Base-by-base conservation (phyloP, 176 grass and related monocot genomes). In the Saccharum spontaneum region DNA sequence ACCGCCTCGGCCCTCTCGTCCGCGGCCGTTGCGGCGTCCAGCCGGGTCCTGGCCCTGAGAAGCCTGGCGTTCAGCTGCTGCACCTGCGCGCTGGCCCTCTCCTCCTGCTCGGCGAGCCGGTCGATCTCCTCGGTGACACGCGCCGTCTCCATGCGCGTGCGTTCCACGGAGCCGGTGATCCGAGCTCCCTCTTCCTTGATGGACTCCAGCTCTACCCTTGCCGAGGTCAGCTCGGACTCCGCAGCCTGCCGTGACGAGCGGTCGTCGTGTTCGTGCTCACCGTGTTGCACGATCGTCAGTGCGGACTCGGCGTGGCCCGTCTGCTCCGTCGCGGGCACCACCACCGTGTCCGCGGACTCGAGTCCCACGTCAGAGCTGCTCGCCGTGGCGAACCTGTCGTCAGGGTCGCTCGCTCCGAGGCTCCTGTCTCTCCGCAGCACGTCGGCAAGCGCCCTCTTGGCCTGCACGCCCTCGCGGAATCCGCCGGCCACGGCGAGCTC, bases 1-100 rank as follows among this genome's bases (percentile, higher is more conserved):
- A 41, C 33, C 24, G 82, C 90, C 79, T 68, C 83, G 31, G 88
- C 83, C 66, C 72, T 76, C 24, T 92, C 93, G 69, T 95, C 89
- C 2, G 81, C 91, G 3, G 48, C 72, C 8, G 84, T 24, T 63
- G 76, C 91, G 36, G 81, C 62, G 4, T 86, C 93, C n/a, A 95
- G 65, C 75, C 62, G 61, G 10, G 88, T 77, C 60, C 80, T 89
- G 3, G 88, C 73, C 40, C 87, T 90, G 61, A 76, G 10, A 70
- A 98, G 93, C 84, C 84, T 90, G 39, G 90, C 80, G 20, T 86
- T 90, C 24, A 98, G 88, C 62, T 92, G 86, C 46, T 82, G 88
- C 38, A 91, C 83, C 48, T 73, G 79, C 22, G 86, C 89, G 28
- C 77, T n/a, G 10, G 89, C 88, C 86, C 82, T 89, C 86, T 82